These are phyloP conservation scores for Brasenia schreberi DNA, from an alignment of 164 flowering plant species.

Conservation along the genomic window DNA sequence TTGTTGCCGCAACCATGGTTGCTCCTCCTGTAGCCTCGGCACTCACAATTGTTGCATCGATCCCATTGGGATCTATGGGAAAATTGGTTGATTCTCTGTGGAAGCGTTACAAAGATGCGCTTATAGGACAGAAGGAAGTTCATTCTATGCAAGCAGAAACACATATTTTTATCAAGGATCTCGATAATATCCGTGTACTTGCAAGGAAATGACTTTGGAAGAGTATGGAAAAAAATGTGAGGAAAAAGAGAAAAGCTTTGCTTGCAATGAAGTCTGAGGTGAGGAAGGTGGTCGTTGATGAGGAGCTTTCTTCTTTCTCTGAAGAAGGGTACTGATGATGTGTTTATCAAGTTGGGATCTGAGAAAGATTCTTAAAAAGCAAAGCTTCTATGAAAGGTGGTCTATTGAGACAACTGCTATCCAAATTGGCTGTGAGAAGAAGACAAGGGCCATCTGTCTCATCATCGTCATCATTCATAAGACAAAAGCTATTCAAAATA, in stretches of 20 bases:
- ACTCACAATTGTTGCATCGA: constrained; percentile 56
- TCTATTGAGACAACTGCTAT: constrained; percentile 28
- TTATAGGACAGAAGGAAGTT: constrained; percentile 51
- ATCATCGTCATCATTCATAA: constrained; percentile 7
- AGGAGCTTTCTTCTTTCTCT: constrained; percentile 32
- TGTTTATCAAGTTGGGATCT: constrained; percentile 34
- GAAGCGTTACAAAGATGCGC: constrained; percentile 43
- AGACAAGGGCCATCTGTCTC: constrained; percentile 17
- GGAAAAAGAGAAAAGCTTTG: constrained; percentile 52
- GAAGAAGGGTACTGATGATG: constrained; percentile 36
- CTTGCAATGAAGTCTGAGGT: constrained; percentile 32
- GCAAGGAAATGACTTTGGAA: constrained; percentile 63
- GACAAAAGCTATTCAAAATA: constrained; percentile 44
- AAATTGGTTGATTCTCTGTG: constrained; percentile 69
- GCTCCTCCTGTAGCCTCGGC: constrained; percentile 81
- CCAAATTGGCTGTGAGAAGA: constrained; percentile 43
- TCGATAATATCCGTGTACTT: constrained; percentile 57
- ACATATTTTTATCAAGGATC: constrained; percentile 43
- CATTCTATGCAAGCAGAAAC: constrained; percentile 48
- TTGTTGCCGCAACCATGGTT: constrained; percentile 75
- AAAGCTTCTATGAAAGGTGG: constrained; percentile 30
- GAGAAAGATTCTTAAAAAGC: constrained; percentile 23
- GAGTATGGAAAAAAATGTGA: constrained; percentile 60
- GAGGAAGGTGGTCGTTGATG: constrained; percentile 25
- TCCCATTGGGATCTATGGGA: constrained; percentile 73